phyloP scores from a whole-genome alignment of 2,329 filamentous ascomycete species.

The Metarhizium guizhouense region DNA sequence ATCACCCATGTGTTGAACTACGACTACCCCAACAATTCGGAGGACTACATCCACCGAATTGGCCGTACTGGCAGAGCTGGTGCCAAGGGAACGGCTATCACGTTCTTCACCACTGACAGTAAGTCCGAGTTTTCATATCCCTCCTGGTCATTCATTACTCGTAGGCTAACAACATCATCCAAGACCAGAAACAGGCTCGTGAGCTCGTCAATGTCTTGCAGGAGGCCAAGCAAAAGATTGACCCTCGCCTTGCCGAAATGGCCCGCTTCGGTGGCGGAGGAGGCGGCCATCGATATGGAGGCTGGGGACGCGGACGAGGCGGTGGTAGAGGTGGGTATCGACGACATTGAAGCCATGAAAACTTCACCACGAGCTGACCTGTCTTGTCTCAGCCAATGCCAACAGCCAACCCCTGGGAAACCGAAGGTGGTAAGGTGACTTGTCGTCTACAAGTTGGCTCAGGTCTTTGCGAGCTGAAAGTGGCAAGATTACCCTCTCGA shows the following conservation, averaged over 20 bases:
- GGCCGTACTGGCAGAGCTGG: conserved; percentile 95
- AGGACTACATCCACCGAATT: conserved; percentile 97
- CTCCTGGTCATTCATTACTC: not conserved
- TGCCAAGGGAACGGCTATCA: conserved; percentile 91
- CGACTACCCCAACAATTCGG: conserved; percentile 98
- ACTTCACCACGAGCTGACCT: conserved; percentile 25
- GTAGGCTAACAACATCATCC: not conserved
- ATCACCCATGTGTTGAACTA: conserved; percentile 99
- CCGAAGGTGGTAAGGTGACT: conserved; percentile 38
- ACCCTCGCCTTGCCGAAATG: conserved; percentile 94
- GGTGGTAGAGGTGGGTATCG: conserved; percentile 38
- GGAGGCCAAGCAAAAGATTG: conserved; percentile 97
- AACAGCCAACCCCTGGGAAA: conserved; percentile 41
- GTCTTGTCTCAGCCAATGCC: conserved; percentile 31
- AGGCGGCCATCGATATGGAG: conserved; percentile 64
- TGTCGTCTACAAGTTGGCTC: not conserved
- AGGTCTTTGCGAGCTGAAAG: not conserved
- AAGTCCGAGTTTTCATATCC: conserved; percentile 35
- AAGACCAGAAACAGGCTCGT: conserved; percentile 89
- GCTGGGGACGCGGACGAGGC: conserved; percentile 57
- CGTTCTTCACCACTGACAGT: conserved; percentile 99
- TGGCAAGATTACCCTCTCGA: not conserved
- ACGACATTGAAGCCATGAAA: conserved; percentile 21
- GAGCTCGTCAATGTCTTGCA: conserved; percentile 87
- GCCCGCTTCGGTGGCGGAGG: conserved; percentile 81